Evolutionary conservation across 2,329 filamentous ascomycete species (phyloP).

Genomic region (Claviceps arundinis): DNA sequence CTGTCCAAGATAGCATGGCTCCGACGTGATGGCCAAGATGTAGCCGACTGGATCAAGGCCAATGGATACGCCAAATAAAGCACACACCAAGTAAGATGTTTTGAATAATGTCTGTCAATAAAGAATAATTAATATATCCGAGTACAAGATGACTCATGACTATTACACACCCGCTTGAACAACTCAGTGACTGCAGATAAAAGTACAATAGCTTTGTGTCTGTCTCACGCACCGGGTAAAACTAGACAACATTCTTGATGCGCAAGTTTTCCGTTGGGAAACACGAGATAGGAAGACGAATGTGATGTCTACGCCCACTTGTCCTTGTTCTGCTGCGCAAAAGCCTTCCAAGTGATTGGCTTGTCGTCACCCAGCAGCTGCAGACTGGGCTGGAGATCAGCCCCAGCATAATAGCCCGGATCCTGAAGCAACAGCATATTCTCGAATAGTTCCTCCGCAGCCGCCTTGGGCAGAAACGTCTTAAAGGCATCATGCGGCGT

Average conservation of each 20-base stretch:
- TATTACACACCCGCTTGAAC: too few species aligned
- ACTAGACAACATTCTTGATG: too few species aligned
- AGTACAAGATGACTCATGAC: too few species aligned
- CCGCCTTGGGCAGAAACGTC: conserved; percentile 16
- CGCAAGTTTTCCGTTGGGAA: too few species aligned
- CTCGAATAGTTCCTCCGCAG: conserved; percentile 25
- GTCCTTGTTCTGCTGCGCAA: conserved; percentile 18
- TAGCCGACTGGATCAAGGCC: conserved; percentile 13
- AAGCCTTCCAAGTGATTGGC: conserved; percentile 25
- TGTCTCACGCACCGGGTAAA: too few species aligned
- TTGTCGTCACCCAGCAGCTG: conserved; percentile 20
- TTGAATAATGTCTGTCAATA: too few species aligned
- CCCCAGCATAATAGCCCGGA: conserved; percentile 27
- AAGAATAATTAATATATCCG: too few species aligned
- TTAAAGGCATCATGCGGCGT: conserved; percentile 23
- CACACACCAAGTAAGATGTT: too few species aligned
- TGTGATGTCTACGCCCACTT: conserved; percentile 12
- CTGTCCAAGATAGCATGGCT: conserved; percentile 50
- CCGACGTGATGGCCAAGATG: conserved; percentile 13
- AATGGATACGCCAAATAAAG: conserved; percentile 10
- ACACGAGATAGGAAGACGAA: not conserved
- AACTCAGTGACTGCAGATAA: too few species aligned
- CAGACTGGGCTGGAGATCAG: conserved; percentile 18
- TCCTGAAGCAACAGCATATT: conserved; percentile 29
- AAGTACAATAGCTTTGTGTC: too few species aligned